phyloP scores from a whole-genome alignment of 768 basidiomycete species.

The Macrolepiota albuminosa region DNA sequence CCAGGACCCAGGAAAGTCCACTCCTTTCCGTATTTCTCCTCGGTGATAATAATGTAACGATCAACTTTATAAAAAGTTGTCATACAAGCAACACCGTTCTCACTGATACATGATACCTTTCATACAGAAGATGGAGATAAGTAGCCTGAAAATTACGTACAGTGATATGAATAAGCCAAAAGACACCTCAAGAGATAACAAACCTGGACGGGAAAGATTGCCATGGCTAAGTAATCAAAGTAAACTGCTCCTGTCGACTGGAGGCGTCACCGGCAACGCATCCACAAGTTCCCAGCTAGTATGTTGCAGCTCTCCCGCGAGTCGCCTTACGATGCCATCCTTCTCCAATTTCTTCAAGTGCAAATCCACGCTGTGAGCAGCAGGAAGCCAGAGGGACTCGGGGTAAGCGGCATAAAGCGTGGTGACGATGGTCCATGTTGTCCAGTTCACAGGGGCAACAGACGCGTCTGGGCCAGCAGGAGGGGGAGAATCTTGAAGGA shows the following conservation, averaged over 20 bases:
- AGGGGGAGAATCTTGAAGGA: slow-evolving; percentile 35
- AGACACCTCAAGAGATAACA: background rate
- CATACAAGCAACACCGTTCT: background rate
- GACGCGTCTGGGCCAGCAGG: slow-evolving; percentile 15
- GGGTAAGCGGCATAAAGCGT: slow-evolving; percentile 72
- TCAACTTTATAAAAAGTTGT: background rate
- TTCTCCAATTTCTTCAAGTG: slow-evolving; percentile 70
- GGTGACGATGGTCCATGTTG: slow-evolving; percentile 62
- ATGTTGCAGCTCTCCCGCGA: slow-evolving; percentile 50
- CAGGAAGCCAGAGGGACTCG: slow-evolving; percentile 63
- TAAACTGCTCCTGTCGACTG: slow-evolving; percentile 11
- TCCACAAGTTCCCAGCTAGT: slow-evolving; percentile 40
- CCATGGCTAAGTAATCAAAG: background rate
- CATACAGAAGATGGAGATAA: background rate
- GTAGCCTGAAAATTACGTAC: background rate
- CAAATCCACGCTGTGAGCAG: slow-evolving; percentile 60
- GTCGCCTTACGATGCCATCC: slow-evolving; percentile 52
- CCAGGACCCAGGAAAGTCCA: too few species aligned
- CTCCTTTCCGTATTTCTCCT: background rate
- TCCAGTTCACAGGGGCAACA: slow-evolving; percentile 32
- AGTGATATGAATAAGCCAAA: background rate
- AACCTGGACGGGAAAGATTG: background rate
- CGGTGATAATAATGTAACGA: background rate
- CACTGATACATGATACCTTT: background rate
- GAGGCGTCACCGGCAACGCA: slow-evolving; percentile 6